These are phyloP conservation scores for Xylaria bambusicola DNA, from an alignment of 495 filamentous ascomycete genomes.

Conservation along the genomic window DNA sequence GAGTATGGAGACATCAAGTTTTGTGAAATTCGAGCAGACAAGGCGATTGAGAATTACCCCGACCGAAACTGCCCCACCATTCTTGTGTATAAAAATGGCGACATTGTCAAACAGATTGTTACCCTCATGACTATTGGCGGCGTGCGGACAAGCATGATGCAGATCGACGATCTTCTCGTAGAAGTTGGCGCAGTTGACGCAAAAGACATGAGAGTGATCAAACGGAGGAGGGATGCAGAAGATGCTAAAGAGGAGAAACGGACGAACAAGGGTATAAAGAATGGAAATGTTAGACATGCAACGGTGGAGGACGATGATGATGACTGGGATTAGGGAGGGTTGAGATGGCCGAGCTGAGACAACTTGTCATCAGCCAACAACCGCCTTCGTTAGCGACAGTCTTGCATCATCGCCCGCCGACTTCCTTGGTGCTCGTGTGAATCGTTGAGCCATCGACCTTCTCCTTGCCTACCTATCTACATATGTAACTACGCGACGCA, in stretches of 20 bases:
- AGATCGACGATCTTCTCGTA: slow-evolving; percentile 76
- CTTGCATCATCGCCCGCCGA: neutral
- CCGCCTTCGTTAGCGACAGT: neutral
- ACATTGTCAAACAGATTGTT: slow-evolving; percentile 86
- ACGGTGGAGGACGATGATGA: slow-evolving; percentile 62
- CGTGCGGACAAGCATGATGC: slow-evolving; percentile 60
- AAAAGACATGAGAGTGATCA: slow-evolving; percentile 75
- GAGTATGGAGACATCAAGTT: slow-evolving; percentile 96
- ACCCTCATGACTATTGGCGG: slow-evolving; percentile 80
- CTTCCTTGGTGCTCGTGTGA: neutral
- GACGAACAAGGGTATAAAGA: slow-evolving; percentile 48
- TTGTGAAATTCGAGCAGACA: slow-evolving; percentile 88
- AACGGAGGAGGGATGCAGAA: slow-evolving; percentile 59
- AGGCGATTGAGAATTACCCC: slow-evolving; percentile 96
- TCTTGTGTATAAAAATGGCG: slow-evolving; percentile 85
- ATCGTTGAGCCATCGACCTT: neutral
- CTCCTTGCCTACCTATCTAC: too few species aligned
- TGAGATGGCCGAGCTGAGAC: neutral
- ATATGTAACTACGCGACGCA: slow-evolving; percentile 3
- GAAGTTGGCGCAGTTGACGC: slow-evolving; percentile 75
- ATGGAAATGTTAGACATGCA: slow-evolving; percentile 39
- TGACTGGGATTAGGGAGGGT: slow-evolving; percentile 70
- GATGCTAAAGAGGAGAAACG: slow-evolving; percentile 55
- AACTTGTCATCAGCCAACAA: neutral
- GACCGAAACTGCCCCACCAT: slow-evolving; percentile 95